phyloP scores from a whole-genome alignment of 495 filamentous ascomycete genomes.

The Cercophora samala region DNA sequence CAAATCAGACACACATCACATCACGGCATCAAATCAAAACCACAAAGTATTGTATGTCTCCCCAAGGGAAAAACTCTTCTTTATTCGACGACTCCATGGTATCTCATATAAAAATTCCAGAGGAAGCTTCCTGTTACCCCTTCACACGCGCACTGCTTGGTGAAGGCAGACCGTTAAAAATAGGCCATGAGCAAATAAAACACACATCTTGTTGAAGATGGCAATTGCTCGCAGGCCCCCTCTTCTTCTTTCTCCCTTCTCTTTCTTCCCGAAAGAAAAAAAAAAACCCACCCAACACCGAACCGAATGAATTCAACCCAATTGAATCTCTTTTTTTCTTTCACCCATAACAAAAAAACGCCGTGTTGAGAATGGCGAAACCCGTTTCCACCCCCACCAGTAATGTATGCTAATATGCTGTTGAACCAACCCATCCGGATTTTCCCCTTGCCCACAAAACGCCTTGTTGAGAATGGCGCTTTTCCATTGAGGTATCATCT shows the following conservation, averaged over 20 bases:
- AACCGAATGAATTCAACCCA: constrained; percentile 9
- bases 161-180: constrained; percentile 23
- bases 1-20: not conserved
- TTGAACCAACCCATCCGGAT: constrained; percentile 12
- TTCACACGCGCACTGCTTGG: constrained; percentile 25
- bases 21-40: not conserved
- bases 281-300: constrained; percentile 10
- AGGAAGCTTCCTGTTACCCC: constrained; percentile 12
- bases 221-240: constrained; percentile 8
- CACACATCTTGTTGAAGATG: constrained; percentile 31
- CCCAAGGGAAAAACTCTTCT: not conserved
- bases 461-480: constrained; percentile 38
- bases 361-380: constrained; percentile 1
- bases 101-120: constrained; percentile 1
- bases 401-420: constrained; percentile 11
- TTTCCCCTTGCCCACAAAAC: constrained; percentile 25
- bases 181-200: constrained; percentile 17
- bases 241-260: not conserved
- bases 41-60: not conserved
- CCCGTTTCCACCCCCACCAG: constrained; percentile 2
- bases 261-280: constrained; percentile 7
- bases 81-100: constrained; percentile 6
- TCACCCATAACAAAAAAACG: constrained; percentile 7
- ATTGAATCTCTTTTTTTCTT: not conserved
- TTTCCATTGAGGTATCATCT: constrained; percentile 35